Conservation (phyloP, 2,329 filamentous ascomycete species). For the Cyphellophora attinorum region DNA sequence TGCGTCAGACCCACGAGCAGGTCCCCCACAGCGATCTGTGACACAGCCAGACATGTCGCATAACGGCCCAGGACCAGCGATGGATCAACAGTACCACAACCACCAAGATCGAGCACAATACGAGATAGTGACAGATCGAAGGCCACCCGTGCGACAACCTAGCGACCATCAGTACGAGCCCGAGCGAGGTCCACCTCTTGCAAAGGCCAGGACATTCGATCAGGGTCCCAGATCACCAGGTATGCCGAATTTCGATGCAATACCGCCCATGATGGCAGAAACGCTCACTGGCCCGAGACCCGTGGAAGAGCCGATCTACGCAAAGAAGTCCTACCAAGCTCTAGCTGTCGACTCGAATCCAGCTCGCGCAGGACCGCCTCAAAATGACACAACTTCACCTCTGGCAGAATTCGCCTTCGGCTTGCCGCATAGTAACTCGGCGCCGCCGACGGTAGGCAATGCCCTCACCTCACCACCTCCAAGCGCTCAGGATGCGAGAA, state of each 20-base stretch:
- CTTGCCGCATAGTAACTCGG: constrained; percentile 39
- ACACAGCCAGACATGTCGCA: constrained; percentile 7
- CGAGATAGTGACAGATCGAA: too few species aligned
- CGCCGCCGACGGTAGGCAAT: not conserved
- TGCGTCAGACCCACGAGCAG: constrained; percentile 3
- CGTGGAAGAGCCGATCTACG: constrained; percentile 16
- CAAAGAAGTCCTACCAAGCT: constrained; percentile 21
- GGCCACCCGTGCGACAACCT: not conserved
- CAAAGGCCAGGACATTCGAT: not conserved
- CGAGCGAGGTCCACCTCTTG: constrained; percentile 1
- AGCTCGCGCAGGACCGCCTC: constrained; percentile 36
- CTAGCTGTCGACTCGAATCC: constrained; percentile 19
- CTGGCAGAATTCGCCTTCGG: constrained; percentile 60
- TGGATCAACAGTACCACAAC: too few species aligned
- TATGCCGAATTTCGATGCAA: constrained; percentile 56
- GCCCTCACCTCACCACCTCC: too few species aligned
- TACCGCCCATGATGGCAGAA: constrained; percentile 26
- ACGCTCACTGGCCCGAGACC: constrained; percentile 10
- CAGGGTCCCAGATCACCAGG: constrained; percentile 23
- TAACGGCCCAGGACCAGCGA: constrained; percentile 1
- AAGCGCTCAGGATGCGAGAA: too few species aligned
- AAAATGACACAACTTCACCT: constrained; percentile 23
- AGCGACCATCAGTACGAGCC: not conserved
- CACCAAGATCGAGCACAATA: too few species aligned
- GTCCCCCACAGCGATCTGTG: not conserved